phyloP scores from a whole-genome alignment of 2,329 filamentous ascomycete genomes.

The Beauveria rudraprayagi region DNA sequence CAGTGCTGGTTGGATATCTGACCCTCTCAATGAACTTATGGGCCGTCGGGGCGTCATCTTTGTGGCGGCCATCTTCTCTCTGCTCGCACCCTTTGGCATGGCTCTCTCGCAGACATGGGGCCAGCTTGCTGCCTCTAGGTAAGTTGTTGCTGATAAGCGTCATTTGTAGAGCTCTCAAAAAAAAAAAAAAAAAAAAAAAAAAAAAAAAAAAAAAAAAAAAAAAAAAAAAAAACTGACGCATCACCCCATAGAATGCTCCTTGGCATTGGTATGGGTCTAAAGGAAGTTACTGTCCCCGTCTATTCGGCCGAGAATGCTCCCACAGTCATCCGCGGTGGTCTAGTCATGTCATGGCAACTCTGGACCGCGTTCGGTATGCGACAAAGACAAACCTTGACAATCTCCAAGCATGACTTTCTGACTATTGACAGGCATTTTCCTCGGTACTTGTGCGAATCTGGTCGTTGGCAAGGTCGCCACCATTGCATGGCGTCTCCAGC shows the following conservation, averaged over 20 bases:
- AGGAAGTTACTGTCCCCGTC: conserved; percentile 41
- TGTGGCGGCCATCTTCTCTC: conserved; percentile 52
- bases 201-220: too few species aligned
- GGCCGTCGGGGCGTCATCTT: conserved; percentile 60
- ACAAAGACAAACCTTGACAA: too few species aligned
- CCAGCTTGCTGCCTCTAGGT: conserved; percentile 47
- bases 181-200: too few species aligned
- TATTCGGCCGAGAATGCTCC: conserved; percentile 47
- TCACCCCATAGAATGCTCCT: conserved; percentile 33
- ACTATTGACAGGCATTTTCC: conserved; percentile 46
- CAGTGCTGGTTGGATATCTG: conserved; percentile 52
- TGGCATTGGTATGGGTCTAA: conserved; percentile 53
- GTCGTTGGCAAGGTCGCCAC: conserved; percentile 50
- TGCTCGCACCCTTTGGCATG: conserved; percentile 53
- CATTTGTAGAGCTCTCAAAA: too few species aligned
- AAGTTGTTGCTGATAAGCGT: conserved; percentile 18
- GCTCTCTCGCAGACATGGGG: conserved; percentile 51
- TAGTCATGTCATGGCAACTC: conserved; percentile 33
- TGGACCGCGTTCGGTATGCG: conserved; percentile 41
- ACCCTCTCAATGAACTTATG: conserved; percentile 49
- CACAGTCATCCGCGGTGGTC: conserved; percentile 22
- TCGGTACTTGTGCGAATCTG: conserved; percentile 58
- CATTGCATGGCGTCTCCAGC: conserved; percentile 55
- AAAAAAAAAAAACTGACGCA: not conserved
- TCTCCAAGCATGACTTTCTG: not conserved